These are phyloP conservation scores for Seiridium unicorne DNA, from an alignment of 2,329 filamentous ascomycete genomes.

Conservation along the genomic window DNA sequence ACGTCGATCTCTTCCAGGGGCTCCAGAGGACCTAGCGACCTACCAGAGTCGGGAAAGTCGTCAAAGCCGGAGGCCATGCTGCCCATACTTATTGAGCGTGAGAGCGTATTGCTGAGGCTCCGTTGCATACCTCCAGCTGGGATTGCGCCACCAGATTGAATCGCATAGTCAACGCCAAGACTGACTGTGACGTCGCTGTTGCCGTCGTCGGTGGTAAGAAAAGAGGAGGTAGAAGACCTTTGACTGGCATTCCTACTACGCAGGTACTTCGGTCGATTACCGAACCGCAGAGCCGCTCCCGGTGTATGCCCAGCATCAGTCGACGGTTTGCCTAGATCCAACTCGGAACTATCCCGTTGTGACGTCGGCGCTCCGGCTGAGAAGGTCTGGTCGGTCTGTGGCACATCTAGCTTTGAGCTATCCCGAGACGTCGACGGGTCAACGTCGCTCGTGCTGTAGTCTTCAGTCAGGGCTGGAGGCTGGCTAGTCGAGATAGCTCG, in stretches of 20 bases:
- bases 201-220: slow-evolving; percentile 57
- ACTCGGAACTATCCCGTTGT: slow-evolving; percentile 31
- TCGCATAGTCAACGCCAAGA: slow-evolving; percentile 69
- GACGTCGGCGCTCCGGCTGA: slow-evolving; percentile 23
- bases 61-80: slow-evolving; percentile 80
- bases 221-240: slow-evolving; percentile 60
- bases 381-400: slow-evolving; percentile 27
- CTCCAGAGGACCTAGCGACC: slow-evolving; percentile 41
- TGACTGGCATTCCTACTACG: slow-evolving; percentile 57
- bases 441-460: slow-evolving; percentile 14
- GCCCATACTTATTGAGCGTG: slow-evolving; percentile 79
- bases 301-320: slow-evolving; percentile 46
- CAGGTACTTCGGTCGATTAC: slow-evolving; percentile 55
- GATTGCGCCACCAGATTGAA: slow-evolving; percentile 77
- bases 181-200: slow-evolving; percentile 74
- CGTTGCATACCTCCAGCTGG: slow-evolving; percentile 53
- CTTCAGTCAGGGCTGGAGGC: slow-evolving; percentile 10
- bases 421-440: slow-evolving; percentile 20
- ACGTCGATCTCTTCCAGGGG: slow-evolving; percentile 48
- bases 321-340: slow-evolving; percentile 25
- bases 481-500: slow-evolving; percentile 47
- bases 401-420: slow-evolving; percentile 24
- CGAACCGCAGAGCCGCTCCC: slow-evolving; percentile 43
- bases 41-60: slow-evolving; percentile 48
- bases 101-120: slow-evolving; percentile 55